These are phyloP conservation scores for Triticum turgidum DNA, from an alignment of 176 grass and related monocot genomes.

Conservation along the genomic window DNA sequence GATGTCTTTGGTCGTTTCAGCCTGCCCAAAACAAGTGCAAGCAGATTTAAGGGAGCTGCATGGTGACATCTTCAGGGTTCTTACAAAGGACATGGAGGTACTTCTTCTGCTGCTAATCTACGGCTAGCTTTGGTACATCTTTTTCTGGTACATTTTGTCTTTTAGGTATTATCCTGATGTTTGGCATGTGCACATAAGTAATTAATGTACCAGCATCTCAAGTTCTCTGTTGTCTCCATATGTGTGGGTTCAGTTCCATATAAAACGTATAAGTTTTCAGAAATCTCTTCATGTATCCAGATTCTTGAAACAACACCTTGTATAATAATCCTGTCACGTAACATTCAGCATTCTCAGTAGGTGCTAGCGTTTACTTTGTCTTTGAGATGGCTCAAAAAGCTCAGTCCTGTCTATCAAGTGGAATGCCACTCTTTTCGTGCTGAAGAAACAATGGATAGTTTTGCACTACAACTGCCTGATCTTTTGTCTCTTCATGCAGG, in stretches of 20 bases:
- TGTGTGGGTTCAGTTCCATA: conserved; percentile 14
- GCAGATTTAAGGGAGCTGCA: conserved; percentile 55
- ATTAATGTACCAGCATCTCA: conserved; percentile 2
- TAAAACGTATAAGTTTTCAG: neutral
- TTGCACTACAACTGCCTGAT: conserved; percentile 25
- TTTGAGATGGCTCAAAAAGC: neutral
- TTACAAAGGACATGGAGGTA: conserved; percentile 73
- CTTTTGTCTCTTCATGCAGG: conserved; percentile 44
- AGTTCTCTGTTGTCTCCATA: conserved; percentile 1
- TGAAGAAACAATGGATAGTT: neutral
- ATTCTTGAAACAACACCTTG: neutral
- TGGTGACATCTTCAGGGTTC: conserved; percentile 50
- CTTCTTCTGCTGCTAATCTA: neutral
- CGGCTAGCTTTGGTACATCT: neutral
- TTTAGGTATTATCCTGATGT: conserved; percentile 12
- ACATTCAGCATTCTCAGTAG: neutral
- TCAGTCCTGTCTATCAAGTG: neutral
- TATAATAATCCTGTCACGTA: neutral
- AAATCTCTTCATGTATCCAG: neutral
- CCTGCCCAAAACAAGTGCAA: conserved; percentile 52
- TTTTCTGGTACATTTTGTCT: neutral
- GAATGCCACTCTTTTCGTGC: neutral
- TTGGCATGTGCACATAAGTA: conserved; percentile 8
- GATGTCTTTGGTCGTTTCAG: conserved; percentile 59
- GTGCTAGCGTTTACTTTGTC: neutral